Evolutionary conservation across 345 rosid genomes (phyloP), one percentile per base, ranked within the genome.

Genomic region (Firmiana major): DNA sequence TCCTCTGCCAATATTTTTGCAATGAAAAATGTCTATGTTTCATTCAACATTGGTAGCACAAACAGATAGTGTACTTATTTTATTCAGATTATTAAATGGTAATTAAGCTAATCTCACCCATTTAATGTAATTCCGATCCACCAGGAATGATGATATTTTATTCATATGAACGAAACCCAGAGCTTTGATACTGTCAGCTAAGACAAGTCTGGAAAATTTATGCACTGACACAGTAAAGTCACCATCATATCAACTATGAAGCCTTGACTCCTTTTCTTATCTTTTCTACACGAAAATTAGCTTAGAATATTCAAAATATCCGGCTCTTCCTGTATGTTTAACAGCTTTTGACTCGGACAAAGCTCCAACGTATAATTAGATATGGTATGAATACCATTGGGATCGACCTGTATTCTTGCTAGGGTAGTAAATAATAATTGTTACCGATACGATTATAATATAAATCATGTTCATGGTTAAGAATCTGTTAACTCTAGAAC

Each of bases 191-290:
- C 7, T 46, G 34, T 31, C 24, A 46, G 73, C 57, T 68, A 24
- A 46, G 34, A 45, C 34, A 6, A 12, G 57, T 24, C 38, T 22
- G 12, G 73, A 68, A 45, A 22, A 46, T 68, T 46, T 46, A 68
- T 45, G 34, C 55, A 42, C 21, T 15, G 55, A 68, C 38, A 57
- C 38, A 46, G 73, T 68, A 46, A 68, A 68, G 73, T 68, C 73
- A 57, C 73, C 55, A 46, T 68, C 73, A 7, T 15, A 68, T 68
- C 53, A 12, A 13, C 55, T 7, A 24, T 7, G n/a, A 68, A 22
- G 36, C 10, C 54, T 45, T 43, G 22, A 22, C 4, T 21, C 31
- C 28, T 5, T 19, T 38, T 38, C 51, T 46, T 12, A 12, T 19
- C 7, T 5, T 21, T 45, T 15, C 21, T 13, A 0, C 5, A 15